Conservation (phyloP, 2,329 filamentous ascomycete genomes). For the Neofusicoccum laricinum region DNA sequence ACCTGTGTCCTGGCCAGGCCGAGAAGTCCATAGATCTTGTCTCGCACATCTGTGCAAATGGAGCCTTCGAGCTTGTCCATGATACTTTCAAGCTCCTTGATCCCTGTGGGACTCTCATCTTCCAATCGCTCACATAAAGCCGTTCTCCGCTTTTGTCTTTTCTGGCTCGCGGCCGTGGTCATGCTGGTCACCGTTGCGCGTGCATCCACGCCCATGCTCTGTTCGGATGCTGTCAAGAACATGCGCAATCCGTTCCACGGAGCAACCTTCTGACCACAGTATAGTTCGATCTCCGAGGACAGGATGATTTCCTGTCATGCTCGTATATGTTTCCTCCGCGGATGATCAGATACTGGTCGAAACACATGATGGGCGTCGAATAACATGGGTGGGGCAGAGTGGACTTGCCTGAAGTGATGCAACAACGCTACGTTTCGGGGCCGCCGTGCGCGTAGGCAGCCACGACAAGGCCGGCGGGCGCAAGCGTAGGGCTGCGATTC, state of each 20-base stretch:
- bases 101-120: neutral
- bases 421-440: neutral
- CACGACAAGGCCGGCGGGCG: neutral
- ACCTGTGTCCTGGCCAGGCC: neutral
- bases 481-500: neutral
- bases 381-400: too few relatives aligned
- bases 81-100: neutral
- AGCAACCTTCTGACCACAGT: neutral
- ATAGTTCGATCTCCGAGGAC: constrained; percentile 16
- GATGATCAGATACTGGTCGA: neutral
- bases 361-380: too few relatives aligned
- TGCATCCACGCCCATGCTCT: neutral
- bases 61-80: neutral
- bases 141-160: neutral
- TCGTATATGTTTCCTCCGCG: too few relatives aligned
- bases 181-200: neutral
- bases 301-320: neutral
- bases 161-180: neutral
- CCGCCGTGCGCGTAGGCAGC: neutral
- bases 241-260: neutral
- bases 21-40: neutral
- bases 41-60: neutral
- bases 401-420: too few relatives aligned
- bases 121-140: neutral
- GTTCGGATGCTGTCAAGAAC: neutral